Percentiles rank a stretch among this genome's conserved stretches.
phyloP scores from a whole-genome alignment of 1,284 basidiomycete species.

The Trichosporon sp. region DNA sequence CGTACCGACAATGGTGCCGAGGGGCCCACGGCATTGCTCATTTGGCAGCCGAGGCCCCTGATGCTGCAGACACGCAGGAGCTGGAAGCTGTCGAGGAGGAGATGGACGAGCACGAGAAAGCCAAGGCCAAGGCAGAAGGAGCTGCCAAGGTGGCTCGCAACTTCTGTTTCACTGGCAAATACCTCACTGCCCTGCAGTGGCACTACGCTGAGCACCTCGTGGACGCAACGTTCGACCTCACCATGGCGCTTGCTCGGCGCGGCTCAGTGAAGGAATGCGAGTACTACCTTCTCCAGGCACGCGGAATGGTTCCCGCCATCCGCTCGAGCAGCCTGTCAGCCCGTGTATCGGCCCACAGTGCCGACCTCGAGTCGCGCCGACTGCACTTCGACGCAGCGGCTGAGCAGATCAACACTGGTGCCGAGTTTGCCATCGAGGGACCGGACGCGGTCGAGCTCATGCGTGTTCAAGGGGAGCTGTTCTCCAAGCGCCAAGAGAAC shows the following conservation, averaged over 20 bases:
- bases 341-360: slow-evolving; percentile 60
- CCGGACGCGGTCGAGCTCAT: slow-evolving; percentile 59
- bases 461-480: slow-evolving; percentile 55
- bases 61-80: slow-evolving; percentile 27
- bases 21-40: slow-evolving; percentile 66
- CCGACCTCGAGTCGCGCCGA: slow-evolving; percentile 63
- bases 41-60: slow-evolving; percentile 43
- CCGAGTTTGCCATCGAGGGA: slow-evolving; percentile 32
- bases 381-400: slow-evolving; percentile 57
- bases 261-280: slow-evolving; percentile 76
- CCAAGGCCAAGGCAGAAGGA: background rate
- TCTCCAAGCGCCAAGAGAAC: slow-evolving; percentile 51
- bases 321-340: slow-evolving; percentile 61
- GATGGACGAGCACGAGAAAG: slow-evolving; percentile 1
- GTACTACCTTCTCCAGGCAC: slow-evolving; percentile 69
- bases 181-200: slow-evolving; percentile 64
- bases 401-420: slow-evolving; percentile 55
- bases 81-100: slow-evolving; percentile 7
- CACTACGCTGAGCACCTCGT: slow-evolving; percentile 63
- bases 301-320: slow-evolving; percentile 61
- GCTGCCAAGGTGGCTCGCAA: background rate
- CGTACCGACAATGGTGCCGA: slow-evolving; percentile 72
- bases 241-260: slow-evolving; percentile 59
- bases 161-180: slow-evolving; percentile 27
- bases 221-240: slow-evolving; percentile 59